Evolutionary conservation across 257 asterid species (phyloP), one percentile per base, ranked within the genome.

Genomic region (Echium plantagineum): DNA sequence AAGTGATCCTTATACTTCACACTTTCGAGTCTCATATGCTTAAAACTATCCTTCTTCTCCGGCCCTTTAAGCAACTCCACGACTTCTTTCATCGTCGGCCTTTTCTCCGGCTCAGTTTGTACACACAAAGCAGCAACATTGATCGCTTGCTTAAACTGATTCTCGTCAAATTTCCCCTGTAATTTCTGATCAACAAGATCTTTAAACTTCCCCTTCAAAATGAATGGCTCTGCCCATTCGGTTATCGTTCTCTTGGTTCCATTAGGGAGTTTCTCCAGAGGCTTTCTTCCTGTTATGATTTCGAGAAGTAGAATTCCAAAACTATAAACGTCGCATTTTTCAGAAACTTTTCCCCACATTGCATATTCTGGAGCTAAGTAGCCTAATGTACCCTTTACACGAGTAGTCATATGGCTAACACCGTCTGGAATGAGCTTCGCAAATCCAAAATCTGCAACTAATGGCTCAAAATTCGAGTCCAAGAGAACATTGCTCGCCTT

Each of bases 311-410:
- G 84, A 21, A 88, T 81, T 0, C 96, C 96, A 38, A 81, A 88
- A 21, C 96, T 88, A 57, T 83, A 88, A 0, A 88, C 93, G 28
- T 88, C 96, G 16, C 96, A 88, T 38, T 89, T 79, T 59, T 83
- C 96, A 1, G 96, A 85, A 0, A 85, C 96, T 52, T 88, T 88
- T 4, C 96, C 96, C 94, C 90, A 85, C 96, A 88, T 88, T 6
- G 93, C 96, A 21, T 88, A 88, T 60, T 88, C 94, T 0, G 94
- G 96, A 5, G 96, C 96, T 26, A 88, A 57, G 62, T 85, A 88
- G 5, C 96, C 94, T 46, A 88, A 68, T 0, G 96, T 88, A 24
- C 96, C 96, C 60, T 88, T 88, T 0, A 88, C 96, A 0, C 93
- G 84, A 5, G 96, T 88, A 0, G 96, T 88, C 94, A 88, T 85